Base-by-base conservation (phyloP, 2,329 filamentous ascomycete genomes). In the Bipolaris cookei region DNA sequence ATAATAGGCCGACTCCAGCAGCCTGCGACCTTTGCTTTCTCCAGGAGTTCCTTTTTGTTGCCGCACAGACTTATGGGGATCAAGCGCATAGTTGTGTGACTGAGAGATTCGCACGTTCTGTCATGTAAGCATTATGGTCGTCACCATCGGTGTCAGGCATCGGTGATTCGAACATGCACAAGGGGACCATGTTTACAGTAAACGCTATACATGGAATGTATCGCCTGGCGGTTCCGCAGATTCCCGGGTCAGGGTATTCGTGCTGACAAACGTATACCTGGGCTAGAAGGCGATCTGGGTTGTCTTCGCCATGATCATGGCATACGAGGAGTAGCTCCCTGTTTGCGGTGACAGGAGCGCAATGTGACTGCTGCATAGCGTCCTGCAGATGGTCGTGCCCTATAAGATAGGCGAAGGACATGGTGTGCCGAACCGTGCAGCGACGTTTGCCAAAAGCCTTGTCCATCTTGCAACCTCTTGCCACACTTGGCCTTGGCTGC, bases 391-490 rank as follows among this genome's bases (percentile, higher is more conserved):
- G 21, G 39, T 23, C 28, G 25, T 37, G 23, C 38, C 49, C 43
- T 32, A 11, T 23, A 38, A 16, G 37, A 38, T 25, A 41, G 42
- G 20, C 37, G 21, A 28, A 32, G 20, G 42, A 42, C 18, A 28
- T 53, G 49, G n/a, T 11, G 23, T n/a, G 41, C 3, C n/a, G 6
- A 42, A 42, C 35, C 11, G 46, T 52, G 49, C 54, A 51, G 25
- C 42, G 30, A 41, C 54, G 42, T 52, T 39, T n/a, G 20, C 41
- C 3, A 35, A 46, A 11, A 46, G 25, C 41, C 48, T 41, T 52
- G 53, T 46, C 42, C 41, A 25, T 56, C 41, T 41, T 25, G 48
- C 13, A 41, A 41, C 28, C 48, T 46, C 48, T 50, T 54, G 43
- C 11, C 42, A 44, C 35, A 35, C 35, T 54, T 39, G 28, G 16